Evolutionary conservation across 768 basidiomycete genomes (phyloP), one percentile per base, ranked within the genome.

Genomic region (Boletus subparvulus): DNA sequence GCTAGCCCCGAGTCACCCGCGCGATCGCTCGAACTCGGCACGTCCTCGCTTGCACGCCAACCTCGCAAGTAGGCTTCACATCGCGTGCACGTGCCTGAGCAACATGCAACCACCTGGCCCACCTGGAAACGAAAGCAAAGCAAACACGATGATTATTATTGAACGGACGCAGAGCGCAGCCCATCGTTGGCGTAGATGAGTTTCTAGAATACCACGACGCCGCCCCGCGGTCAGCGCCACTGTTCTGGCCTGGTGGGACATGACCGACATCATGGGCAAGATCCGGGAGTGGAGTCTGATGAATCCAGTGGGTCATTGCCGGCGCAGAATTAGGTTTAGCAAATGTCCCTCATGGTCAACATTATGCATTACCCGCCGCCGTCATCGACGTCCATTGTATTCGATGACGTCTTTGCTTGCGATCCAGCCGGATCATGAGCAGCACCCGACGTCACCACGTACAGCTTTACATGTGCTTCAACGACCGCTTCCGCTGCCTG

Each of bases 401-500:
- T 39, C 47, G 21, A 26, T 32, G 17, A 54, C 2, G 37, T 33
- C 35, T 40, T 50, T 40, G 40, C 48, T 19, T 36, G 50, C 12
- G n/a, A n/a, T 39, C 45, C 55, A 12, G 55, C 30, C 32, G 47
- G 40, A 28, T 41, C 41, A 13, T 47, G 44, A 17, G 37, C 17
- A 28, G n/a, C 42, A 10, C 46, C 42, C 6, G 40, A n/a, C 16
- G 35, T 46, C 28, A 51, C 24, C 30, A 73, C 67, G 52, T 78
- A 78, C 60, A 78, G 59, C 57, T 67, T 69, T 13, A 72, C 66
- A 55, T 78, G 77, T 39, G 74, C 69, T 40, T 72, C 68, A 10
- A 76, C 64, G n/a, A 73, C 64, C 13, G 64, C 57, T 32, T 75
- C 71, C 3, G 75, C 71, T 7, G 62, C 49, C 17, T 66, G 54